Percentiles rank a stretch among this genome's conserved stretches.
phyloP scores from a whole-genome alignment of 2,329 filamentous ascomycete genomes.

The Fusarium anguioides region DNA sequence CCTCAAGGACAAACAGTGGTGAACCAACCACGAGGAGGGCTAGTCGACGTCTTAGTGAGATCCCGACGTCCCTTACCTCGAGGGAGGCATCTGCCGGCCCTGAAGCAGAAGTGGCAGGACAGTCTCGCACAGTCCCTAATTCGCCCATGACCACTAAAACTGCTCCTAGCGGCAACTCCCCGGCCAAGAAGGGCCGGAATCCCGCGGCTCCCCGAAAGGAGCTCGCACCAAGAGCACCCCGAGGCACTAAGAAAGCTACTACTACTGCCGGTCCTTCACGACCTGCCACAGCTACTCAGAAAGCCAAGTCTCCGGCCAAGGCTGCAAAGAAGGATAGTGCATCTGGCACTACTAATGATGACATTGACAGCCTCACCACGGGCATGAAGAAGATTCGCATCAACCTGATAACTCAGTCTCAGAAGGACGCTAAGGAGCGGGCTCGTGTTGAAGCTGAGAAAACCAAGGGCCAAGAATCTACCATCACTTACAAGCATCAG shows the following conservation, averaged over 20 bases:
- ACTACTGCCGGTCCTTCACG: conserved; percentile 30
- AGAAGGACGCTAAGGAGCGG: conserved; percentile 64
- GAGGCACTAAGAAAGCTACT: conserved; percentile 52
- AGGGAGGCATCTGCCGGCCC: conserved; percentile 20
- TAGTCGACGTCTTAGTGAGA: conserved; percentile 62
- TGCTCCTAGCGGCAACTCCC: conserved; percentile 55
- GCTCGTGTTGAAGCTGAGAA: conserved; percentile 43
- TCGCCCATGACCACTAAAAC: conserved; percentile 56
- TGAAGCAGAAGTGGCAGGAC: conserved; percentile 38
- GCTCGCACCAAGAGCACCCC: conserved; percentile 47
- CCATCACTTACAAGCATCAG: conserved; percentile 1
- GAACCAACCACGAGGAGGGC: conserved; percentile 49
- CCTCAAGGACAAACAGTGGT: conserved; percentile 40
- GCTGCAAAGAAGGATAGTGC: conserved; percentile 23
- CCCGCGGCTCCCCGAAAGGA: conserved; percentile 58
- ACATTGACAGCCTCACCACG: conserved; percentile 65
- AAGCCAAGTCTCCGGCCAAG: conserved; percentile 25
- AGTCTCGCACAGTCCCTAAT: conserved; percentile 47
- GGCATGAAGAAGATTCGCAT: conserved; percentile 73
- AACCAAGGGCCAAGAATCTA: conserved; percentile 7
- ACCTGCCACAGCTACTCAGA: conserved; percentile 19
- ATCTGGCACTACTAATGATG: conserved; percentile 46
- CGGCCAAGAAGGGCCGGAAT: conserved; percentile 71
- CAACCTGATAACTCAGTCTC: conserved; percentile 68
- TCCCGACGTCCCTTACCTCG: conserved; percentile 52